A percentile compares a stretch with the other conserved stretches of the same genome.
phyloP scores from a whole-genome alignment of 225 moss, liverwort and hornwort species.

The Physcomitrellopsis africana region DNA sequence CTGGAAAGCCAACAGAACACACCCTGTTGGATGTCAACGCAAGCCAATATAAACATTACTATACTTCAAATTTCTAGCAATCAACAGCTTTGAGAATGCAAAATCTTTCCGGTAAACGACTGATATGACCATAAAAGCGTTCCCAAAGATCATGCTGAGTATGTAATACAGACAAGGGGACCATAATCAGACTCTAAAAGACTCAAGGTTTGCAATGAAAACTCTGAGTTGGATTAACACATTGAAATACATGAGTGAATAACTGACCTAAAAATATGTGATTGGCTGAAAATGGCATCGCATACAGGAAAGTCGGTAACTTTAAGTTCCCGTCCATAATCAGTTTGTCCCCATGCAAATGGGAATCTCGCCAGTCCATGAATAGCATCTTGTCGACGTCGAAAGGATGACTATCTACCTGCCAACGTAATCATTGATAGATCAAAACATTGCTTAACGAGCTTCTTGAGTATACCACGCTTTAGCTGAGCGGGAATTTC shows the following conservation, averaged over 20 bases:
- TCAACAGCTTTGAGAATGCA: neutral
- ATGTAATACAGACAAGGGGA: too few relatives aligned
- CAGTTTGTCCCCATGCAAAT: slow-evolving; percentile 63
- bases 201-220: neutral
- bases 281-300: slow-evolving; percentile 96
- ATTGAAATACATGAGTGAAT: neutral
- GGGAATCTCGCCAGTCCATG: slow-evolving; percentile 99
- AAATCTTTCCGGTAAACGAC: neutral
- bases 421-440: slow-evolving; percentile 8
- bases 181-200: neutral
- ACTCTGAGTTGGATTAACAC: neutral
- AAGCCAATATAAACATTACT: slow-evolving; percentile 8
- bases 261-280: slow-evolving; percentile 88
- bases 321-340: slow-evolving; percentile 66
- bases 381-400: slow-evolving; percentile 96
- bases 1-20: slow-evolving; percentile 55
- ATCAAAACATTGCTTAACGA: neutral
- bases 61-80: slow-evolving; percentile 11
- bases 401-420: slow-evolving; percentile 98
- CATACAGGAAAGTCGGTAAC: slow-evolving; percentile 97
- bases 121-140: neutral
- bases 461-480: too few relatives aligned
- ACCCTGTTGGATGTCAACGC: slow-evolving; percentile 41
- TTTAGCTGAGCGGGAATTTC: neutral
- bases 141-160: neutral